Base-by-base conservation (phyloP, 441 rosid genomes). In the California macrophylla region DNA sequence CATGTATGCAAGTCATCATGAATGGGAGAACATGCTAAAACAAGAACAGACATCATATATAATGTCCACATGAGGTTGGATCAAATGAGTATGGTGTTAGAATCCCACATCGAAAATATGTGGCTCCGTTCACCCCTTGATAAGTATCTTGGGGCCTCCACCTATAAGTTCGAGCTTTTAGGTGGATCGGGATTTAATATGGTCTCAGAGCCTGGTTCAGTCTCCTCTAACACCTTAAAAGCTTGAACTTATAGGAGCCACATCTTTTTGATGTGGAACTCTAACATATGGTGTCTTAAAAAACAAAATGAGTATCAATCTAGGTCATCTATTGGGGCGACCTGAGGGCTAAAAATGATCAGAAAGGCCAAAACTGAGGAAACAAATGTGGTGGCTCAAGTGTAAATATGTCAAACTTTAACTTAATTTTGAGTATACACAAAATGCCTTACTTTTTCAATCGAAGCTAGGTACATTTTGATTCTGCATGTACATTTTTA, bases 21-120 rank as follows among this genome's bases (percentile, higher is more conserved):
- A 25, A 15, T 26, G 66, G 32, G 36, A 62, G 66, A 62, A 28
- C 20, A 62, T 15, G 66, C 15, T 62, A n/a, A 62, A 61, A 62
- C 36, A 24, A 60, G 29, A 26, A 62, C 3, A 26, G 34, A 62
- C 60, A 5, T 25, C 66, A 61, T 62, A 62, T 62, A 62, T 28
- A 28, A 62, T 62, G 66, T 13, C 7, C 21, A 25, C 64, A 25
- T n/a, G 21, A 47, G 6, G 56, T 47, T 47, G 56, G 56, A 47
- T 47, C 56, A 15, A 15, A n/a, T n/a, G 56, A 47, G 21, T 38
- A 38, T 38, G 45, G 45, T 32, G 36, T 47, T n/a, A n/a, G n/a
- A n/a, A n/a, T n/a, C n/a, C n/a, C n/a, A n/a, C n/a, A n/a, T n/a
- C n/a, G n/a, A n/a, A n/a, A n/a, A n/a, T n/a, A n/a, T n/a, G n/a